Conservation (phyloP, 257 asterid genomes). For the Vinca minor region DNA sequence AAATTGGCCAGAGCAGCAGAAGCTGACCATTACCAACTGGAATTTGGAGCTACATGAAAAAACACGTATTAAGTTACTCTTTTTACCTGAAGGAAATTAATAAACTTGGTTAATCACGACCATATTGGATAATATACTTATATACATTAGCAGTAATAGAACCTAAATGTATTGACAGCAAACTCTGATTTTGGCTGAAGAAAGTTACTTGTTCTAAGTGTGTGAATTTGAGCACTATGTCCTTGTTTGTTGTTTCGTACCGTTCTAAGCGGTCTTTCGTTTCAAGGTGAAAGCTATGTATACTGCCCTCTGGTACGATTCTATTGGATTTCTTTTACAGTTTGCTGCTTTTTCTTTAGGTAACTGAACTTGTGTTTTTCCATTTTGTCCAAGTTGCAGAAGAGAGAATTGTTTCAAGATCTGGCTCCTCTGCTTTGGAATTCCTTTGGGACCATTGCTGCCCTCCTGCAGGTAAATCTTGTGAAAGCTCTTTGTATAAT, state of each 20-base stretch:
- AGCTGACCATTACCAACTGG: not conserved
- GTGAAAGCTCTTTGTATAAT: not conserved
- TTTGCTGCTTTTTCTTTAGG: not conserved
- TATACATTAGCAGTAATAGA: not conserved
- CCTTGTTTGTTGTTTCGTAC: not conserved
- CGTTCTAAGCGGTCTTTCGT: not conserved
- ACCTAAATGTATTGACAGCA: not conserved
- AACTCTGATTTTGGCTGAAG: no score
- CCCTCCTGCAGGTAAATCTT: slow-evolving; percentile 75
- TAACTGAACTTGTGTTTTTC: not conserved
- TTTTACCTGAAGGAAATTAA: not conserved
- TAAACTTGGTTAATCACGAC: not conserved
- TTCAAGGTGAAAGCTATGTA: not conserved
- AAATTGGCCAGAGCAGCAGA: not conserved
- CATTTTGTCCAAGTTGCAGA: slow-evolving; percentile 32
- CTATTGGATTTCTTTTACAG: not conserved
- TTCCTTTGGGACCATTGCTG: slow-evolving; percentile 86
- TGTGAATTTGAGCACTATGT: not conserved
- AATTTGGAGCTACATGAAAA: not conserved
- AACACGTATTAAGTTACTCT: not conserved
- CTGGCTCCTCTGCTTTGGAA: slow-evolving; percentile 94
- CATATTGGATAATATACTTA: not conserved
- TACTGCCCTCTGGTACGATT: not conserved
- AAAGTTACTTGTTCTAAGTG: no score
- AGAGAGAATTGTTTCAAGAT: slow-evolving; percentile 82